Evolutionary conservation across 108 stramenopile genomes (phyloP), one percentile per base, ranked within the genome.

Genomic region (Nitzschia sp.): DNA sequence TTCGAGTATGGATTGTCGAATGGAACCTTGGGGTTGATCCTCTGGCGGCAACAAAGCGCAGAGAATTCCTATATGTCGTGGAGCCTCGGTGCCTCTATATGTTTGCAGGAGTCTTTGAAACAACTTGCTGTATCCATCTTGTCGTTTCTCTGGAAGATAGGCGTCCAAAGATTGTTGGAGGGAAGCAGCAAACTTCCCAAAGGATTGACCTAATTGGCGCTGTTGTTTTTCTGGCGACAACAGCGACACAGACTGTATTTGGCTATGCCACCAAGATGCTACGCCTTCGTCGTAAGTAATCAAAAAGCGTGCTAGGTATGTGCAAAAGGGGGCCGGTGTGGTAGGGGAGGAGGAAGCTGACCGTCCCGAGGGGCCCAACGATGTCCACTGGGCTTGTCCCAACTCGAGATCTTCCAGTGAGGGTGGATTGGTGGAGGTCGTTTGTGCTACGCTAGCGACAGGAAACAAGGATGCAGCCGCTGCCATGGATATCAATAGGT

Each of bases 31-130:
- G 15, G 92, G 92, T 78, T 93, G 92, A 50, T 86, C 63, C 27
- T 75, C 53, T n/a, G 62, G n/a, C 1, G 92, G 92, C 13, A 94
- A 71, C 69, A 86, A 76, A 3, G 87, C 69, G 71, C 89, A 90
- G 25, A 90, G 65, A 1, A 94, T 29, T 9, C 66, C 75, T 26
- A 91, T 72, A 58, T 94, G 84, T 45, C 88, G 69, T 25, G 45
- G 66, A 0, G 76, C 75, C 11, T 81, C 82, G 0, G 62, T 72
- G 16, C 70, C 69, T 34, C 79, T 0, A 55, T 71, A 71, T n/a
- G 45, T 55, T 22, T 45, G 22, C 48, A 53, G 31, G 33, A 85
- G 34, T 85, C 79, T 3, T 72, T 69, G 4, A 62, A 60, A 76
- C 30, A 78, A 35, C 29, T 63, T 31, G 32, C 66, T 69, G 55